Conservation (phyloP, 176 grass and related monocot genomes). For the Juncus inflexus region DNA sequence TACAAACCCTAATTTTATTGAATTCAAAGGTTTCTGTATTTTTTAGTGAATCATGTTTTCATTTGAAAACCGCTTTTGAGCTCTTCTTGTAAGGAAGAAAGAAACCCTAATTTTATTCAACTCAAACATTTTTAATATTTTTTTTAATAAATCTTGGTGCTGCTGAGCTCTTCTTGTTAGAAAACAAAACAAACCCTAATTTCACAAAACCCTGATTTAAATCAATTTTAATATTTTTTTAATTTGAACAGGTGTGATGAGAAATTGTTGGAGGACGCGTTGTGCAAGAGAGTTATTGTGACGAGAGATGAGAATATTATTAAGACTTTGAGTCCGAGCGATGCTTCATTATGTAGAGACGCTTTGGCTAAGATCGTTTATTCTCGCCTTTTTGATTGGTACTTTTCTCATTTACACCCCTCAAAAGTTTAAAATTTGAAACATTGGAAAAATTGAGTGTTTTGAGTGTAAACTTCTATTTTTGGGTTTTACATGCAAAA, state of each 20-base stretch:
- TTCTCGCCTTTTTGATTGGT: conserved; percentile 95
- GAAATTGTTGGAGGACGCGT: conserved; percentile 79
- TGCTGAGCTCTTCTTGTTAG: conserved; percentile 87
- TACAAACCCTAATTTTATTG: neutral
- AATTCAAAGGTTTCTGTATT: neutral
- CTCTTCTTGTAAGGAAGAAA: conserved; percentile 63
- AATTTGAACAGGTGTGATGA: conserved; percentile 72
- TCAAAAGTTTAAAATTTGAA: too few species aligned
- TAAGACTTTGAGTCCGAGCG: conserved; percentile 66
- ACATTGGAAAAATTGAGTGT: too few species aligned
- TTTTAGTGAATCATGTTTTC: conserved; percentile 56
- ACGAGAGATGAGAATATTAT: conserved; percentile 93
- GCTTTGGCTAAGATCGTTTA: conserved; percentile 92
- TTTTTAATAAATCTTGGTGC: conserved; percentile 55
- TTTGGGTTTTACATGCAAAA: too few species aligned
- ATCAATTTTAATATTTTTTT: neutral
- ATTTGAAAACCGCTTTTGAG: conserved; percentile 72
- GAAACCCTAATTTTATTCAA: neutral
- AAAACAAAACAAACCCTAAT: neutral
- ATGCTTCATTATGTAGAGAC: conserved; percentile 82
- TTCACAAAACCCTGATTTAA: neutral
- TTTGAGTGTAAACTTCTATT: neutral
- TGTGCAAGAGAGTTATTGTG: conserved; percentile 86
- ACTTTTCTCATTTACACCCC: conserved; percentile 19
- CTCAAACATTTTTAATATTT: neutral